These are phyloP conservation scores for Albugo candida DNA, from an alignment of 352 stramenopile genomes.

Conservation along the genomic window DNA sequence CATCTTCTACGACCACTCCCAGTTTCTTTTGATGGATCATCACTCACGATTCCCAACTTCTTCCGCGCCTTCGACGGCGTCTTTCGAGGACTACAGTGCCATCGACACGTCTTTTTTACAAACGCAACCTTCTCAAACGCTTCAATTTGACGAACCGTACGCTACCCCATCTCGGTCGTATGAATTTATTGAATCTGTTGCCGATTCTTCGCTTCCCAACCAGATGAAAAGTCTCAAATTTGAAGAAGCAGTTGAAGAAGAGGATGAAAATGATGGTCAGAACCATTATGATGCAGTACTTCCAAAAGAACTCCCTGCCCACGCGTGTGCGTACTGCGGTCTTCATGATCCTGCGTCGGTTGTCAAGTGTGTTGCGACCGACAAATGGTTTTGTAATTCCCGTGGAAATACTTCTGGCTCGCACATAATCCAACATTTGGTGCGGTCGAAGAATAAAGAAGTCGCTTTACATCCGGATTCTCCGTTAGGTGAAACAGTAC, in stretches of 20 bases:
- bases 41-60: no score
- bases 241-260: conserved; percentile 49
- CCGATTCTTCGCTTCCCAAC: no score
- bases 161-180: no score
- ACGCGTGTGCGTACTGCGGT: conserved; percentile 94
- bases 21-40: no score
- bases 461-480: conserved; percentile 87
- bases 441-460: conserved; percentile 84
- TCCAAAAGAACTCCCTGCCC: conserved; percentile 50
- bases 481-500: conserved; percentile 90
- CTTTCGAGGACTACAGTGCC: no score
- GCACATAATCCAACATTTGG: conserved; percentile 97
- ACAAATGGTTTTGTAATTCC: conserved; percentile 99
- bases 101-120: no score
- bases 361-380: conserved; percentile 88
- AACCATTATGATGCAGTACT: conserved; percentile 32
- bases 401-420: conserved; percentile 85
- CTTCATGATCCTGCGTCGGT: conserved; percentile 92
- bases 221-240: conserved; percentile 21
- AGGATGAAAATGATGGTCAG: conserved; percentile 7
- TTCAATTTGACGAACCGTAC: no score
- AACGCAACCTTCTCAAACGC: no score
- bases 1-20: no score
- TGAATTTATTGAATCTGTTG: no score
- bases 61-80: no score